Base-by-base conservation (phyloP, 257 asterid genomes). In the Jaltomata sinuosa region DNA sequence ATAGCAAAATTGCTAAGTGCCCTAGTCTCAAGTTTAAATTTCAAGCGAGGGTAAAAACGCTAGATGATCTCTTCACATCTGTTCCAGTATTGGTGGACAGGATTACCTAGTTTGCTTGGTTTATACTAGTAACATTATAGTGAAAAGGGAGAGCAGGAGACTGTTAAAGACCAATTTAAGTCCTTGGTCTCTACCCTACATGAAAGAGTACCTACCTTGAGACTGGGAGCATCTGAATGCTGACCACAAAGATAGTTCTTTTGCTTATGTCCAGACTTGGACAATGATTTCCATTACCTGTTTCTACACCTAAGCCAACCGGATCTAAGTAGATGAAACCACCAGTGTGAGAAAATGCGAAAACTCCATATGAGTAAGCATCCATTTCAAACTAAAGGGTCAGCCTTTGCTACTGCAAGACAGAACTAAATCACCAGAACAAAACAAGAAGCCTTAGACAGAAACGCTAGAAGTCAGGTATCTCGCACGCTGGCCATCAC, bases 341-440 rank as follows among this genome's bases (percentile, higher is more conserved):
- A 25, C 50, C 62, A 6, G 21, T 2, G 80, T 67, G 22, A 80
- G 8, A 83, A 18, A 21, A 38, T 29, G n/a, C 10, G 9, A 7
- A 15, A 45, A 69, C 50, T 18, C 0, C 9, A 62, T 11, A 12
- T 27, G 69, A 11, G 18, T 12, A 61, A 4, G 36, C 36, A 76
- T 65, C 83, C 84, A 84, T 77, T 84, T 86, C 53, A 82, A 79
- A 69, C 54, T 52, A 68, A 62, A 84, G 82, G 85, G 49, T 81
- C 61, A 67, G 82, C 72, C 19, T 81, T 67, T 82, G 47, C 45
- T 49, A 29, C 81, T 79, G 78, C 2, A 19, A n/a, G 72, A 21
- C 12, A 54, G 15, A 31, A 42, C 0, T 8, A 74, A 74, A 27
- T 19, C 25, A 25, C 40, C 29, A 21, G 18, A 31, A 29, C 85